Evolutionary conservation across 768 basidiomycete genomes (phyloP).

Genomic region (Baorangia bicolor): DNA sequence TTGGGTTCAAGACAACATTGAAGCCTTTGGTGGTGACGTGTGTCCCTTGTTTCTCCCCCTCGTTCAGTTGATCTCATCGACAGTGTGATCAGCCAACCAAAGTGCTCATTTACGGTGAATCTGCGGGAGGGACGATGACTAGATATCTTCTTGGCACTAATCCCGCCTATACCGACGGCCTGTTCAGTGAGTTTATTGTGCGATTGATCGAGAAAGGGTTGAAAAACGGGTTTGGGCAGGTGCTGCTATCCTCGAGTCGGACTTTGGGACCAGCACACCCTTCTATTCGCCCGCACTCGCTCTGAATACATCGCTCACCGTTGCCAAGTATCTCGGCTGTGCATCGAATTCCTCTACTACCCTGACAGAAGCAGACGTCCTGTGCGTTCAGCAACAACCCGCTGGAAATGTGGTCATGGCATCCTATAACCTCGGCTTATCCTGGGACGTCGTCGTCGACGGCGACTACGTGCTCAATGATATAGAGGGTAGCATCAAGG

Average conservation of each 20-base stretch:
- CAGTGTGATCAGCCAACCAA: constrained; percentile 1
- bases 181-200: constrained; percentile 9
- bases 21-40: constrained; percentile 35
- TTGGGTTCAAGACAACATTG: constrained; percentile 36
- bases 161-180: constrained; percentile 7
- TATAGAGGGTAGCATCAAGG: constrained; percentile 9
- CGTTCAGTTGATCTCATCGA: not conserved
- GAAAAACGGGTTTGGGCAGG: not conserved
- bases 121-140: constrained; percentile 11
- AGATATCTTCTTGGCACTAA: not conserved
- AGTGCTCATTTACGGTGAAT: constrained; percentile 15
- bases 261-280: constrained; percentile 10
- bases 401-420: constrained; percentile 1
- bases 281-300: constrained; percentile 13
- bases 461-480: constrained; percentile 10
- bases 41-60: not conserved
- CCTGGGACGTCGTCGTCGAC: constrained; percentile 10
- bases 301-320: constrained; percentile 5
- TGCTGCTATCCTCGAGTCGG: constrained; percentile 14
- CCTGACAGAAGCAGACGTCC: not conserved
- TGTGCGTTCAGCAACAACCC: constrained; percentile 6
- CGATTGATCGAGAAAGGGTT: not conserved
- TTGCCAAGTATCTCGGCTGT: constrained; percentile 9
- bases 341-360: constrained; percentile 3
- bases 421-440: constrained; percentile 7